phyloP scores from a whole-genome alignment of 2,329 filamentous ascomycete genomes.

The Arthrobotrys musiformis region DNA sequence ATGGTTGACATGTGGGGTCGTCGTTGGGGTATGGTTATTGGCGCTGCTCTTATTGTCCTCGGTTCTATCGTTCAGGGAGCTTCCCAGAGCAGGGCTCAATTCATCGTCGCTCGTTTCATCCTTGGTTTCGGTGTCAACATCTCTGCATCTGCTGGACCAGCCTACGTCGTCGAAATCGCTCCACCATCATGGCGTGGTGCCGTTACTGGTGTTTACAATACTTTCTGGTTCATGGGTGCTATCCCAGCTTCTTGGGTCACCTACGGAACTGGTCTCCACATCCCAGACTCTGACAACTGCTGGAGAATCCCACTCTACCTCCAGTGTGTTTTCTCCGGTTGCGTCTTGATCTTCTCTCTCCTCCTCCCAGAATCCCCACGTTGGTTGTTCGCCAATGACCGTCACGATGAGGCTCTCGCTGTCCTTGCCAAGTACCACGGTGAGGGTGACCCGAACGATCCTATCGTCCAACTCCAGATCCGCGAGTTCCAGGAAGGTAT shows the following conservation, averaged over 20 bases:
- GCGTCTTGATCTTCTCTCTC: conserved; percentile 63
- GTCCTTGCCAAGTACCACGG: conserved; percentile 64
- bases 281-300: conserved; percentile 63
- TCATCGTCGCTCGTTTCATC: conserved; percentile 71
- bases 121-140: conserved; percentile 70
- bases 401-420: conserved; percentile 64
- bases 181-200: conserved; percentile 67
- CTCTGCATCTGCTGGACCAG: conserved; percentile 65
- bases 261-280: conserved; percentile 65
- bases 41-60: conserved; percentile 64
- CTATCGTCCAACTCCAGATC: conserved; percentile 67
- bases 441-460: conserved; percentile 66
- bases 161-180: conserved; percentile 65
- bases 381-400: conserved; percentile 65
- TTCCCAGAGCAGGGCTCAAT: conserved; percentile 63
- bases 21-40: conserved; percentile 66
- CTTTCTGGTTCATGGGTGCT: conserved; percentile 65
- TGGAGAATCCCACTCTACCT: conserved; percentile 68
- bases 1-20: conserved; percentile 66
- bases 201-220: conserved; percentile 66
- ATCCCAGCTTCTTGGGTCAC: conserved; percentile 66
- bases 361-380: conserved; percentile 63
- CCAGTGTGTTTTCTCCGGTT: conserved; percentile 67
- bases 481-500: conserved; percentile 66
- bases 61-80: conserved; percentile 66